These are phyloP conservation scores for Nakazawaea ernobii DNA, from an alignment of 805 yeast genomes.

Conservation along the genomic window DNA sequence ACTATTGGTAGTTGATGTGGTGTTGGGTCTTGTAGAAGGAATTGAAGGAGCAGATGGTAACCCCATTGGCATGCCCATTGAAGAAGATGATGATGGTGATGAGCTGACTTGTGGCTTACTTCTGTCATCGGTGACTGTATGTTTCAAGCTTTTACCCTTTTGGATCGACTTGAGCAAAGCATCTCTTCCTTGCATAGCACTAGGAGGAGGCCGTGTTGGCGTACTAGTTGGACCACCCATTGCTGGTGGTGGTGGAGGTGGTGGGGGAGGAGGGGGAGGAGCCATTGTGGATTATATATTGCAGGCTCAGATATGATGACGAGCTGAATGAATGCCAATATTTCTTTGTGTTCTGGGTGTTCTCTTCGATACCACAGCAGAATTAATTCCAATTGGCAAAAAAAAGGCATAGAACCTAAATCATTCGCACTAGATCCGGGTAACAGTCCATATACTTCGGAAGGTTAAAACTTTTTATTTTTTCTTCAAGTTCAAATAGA, in stretches of 20 bases:
- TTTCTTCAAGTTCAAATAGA: not conserved
- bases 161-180: constrained; percentile 78
- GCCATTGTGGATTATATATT: constrained; percentile 24
- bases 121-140: constrained; percentile 63
- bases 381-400: not conserved
- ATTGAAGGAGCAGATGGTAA: constrained; percentile 21
- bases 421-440: not conserved
- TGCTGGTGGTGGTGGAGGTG: constrained; percentile 53
- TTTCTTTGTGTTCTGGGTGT: not conserved
- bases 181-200: constrained; percentile 33
- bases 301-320: not conserved
- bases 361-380: not conserved
- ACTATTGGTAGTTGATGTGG: constrained; percentile 1
- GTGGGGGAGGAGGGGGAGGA: constrained; percentile 52
- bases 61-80: constrained; percentile 13
- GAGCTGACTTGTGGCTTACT: constrained; percentile 51
- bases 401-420: not conserved
- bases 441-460: not conserved
- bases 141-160: constrained; percentile 57
- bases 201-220: constrained; percentile 23
- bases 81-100: constrained; percentile 16
- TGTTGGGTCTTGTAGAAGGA: constrained; percentile 14
- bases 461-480: not conserved
- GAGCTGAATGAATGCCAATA: not conserved
- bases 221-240: constrained; percentile 27